These are phyloP conservation scores for Petasospora fabianii DNA, from an alignment of 1,139 yeast genomes.

Conservation along the genomic window DNA sequence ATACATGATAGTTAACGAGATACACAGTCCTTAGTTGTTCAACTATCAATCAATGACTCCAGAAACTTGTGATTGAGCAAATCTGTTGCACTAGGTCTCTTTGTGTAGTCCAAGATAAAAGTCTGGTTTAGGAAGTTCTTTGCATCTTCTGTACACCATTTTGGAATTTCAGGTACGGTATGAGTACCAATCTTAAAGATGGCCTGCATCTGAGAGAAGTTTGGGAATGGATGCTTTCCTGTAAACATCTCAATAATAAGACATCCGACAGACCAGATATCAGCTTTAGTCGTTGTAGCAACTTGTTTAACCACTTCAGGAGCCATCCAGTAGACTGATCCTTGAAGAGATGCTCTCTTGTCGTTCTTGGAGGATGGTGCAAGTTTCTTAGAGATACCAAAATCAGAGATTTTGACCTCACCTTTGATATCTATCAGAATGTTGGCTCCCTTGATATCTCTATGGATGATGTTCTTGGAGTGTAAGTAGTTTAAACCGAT, in stretches of 20 bases:
- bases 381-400: slow-evolving; percentile 82
- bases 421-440: slow-evolving; percentile 88
- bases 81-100: slow-evolving; percentile 72
- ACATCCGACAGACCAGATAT: slow-evolving; percentile 95
- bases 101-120: slow-evolving; percentile 69
- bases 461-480: slow-evolving; percentile 76
- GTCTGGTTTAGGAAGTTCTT: slow-evolving; percentile 61
- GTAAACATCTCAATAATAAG: slow-evolving; percentile 91
- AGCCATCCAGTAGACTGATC: slow-evolving; percentile 98
- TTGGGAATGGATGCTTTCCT: slow-evolving; percentile 92
- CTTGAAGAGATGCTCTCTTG: slow-evolving; percentile 83
- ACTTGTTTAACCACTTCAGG: slow-evolving; percentile 95
- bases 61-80: slow-evolving; percentile 60
- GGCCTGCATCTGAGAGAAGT: slow-evolving; percentile 94
- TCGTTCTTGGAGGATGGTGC: slow-evolving; percentile 28
- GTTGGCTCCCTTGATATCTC: slow-evolving; percentile 93
- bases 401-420: slow-evolving; percentile 87
- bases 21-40: too few species aligned
- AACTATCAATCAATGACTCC: slow-evolving; percentile 28
- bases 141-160: slow-evolving; percentile 70
- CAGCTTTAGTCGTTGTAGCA: slow-evolving; percentile 85
- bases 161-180: slow-evolving; percentile 72
- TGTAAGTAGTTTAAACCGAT: slow-evolving; percentile 81
- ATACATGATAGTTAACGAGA: too few species aligned
- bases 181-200: slow-evolving; percentile 88